These are phyloP conservation scores for Mycena chlorophos DNA, from an alignment of 768 basidiomycete genomes.

Conservation along the genomic window DNA sequence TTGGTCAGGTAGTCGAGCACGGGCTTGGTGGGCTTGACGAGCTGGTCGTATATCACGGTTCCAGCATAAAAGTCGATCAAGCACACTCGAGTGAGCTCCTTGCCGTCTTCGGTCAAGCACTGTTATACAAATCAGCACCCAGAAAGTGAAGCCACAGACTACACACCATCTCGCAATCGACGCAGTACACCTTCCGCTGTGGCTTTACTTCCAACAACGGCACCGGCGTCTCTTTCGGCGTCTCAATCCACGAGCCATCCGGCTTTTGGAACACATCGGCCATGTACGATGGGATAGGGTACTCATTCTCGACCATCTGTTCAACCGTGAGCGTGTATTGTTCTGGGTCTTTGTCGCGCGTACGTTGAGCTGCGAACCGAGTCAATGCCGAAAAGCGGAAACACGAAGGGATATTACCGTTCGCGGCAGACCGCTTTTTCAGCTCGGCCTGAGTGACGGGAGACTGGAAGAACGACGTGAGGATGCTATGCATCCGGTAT, in stretches of 20 bases:
- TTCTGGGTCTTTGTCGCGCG: constrained; percentile 62
- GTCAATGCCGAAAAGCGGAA: constrained; percentile 10
- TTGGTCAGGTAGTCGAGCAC: constrained; percentile 91
- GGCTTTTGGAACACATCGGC: constrained; percentile 66
- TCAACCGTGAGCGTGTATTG: constrained; percentile 74
- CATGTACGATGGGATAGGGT: constrained; percentile 85
- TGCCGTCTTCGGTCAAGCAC: constrained; percentile 90
- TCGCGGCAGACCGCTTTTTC: constrained; percentile 55
- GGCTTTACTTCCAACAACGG: constrained; percentile 32
- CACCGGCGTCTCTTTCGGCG: constrained; percentile 48
- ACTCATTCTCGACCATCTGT: constrained; percentile 94
- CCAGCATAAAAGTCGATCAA: constrained; percentile 76
- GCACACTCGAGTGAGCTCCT: constrained; percentile 83
- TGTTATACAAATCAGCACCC: constrained; percentile 30
- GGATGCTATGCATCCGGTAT: constrained; percentile 80
- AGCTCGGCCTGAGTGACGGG: constrained; percentile 83
- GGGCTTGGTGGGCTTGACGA: constrained; percentile 85
- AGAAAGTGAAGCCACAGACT: neutral
- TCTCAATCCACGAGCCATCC: constrained; percentile 75
- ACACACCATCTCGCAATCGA: constrained; percentile 97
- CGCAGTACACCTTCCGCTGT: constrained; percentile 65
- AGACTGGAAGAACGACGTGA: constrained; percentile 78
- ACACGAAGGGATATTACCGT: constrained; percentile 34
- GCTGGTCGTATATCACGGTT: constrained; percentile 78
- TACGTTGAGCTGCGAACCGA: constrained; percentile 50